These are phyloP conservation scores for Cucurbita pepo DNA, from an alignment of 306 rosid species.

Conservation along the genomic window DNA sequence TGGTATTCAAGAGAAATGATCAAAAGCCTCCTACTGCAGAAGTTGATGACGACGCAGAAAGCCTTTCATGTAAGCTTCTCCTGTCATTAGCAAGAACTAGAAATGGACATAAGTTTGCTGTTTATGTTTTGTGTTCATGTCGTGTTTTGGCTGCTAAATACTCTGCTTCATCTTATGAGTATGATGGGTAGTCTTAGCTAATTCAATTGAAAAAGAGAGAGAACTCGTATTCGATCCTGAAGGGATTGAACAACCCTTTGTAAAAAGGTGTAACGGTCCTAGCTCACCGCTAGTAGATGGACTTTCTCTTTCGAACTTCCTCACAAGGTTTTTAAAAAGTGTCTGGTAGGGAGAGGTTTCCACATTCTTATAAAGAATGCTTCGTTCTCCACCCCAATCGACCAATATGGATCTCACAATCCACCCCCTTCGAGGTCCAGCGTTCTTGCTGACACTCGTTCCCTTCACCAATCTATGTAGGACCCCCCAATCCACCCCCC, in stretches of 20 bases:
- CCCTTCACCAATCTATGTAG: too few relatives aligned
- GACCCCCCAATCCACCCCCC: too few relatives aligned
- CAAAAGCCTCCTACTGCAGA: conserved; percentile 51
- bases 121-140: not conserved
- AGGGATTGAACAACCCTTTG: not conserved
- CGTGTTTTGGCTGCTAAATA: not conserved
- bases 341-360: too few relatives aligned
- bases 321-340: too few relatives aligned
- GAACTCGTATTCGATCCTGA: not conserved
- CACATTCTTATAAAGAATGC: too few relatives aligned
- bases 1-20: conserved; percentile 53
- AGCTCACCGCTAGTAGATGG: too few relatives aligned
- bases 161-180: not conserved
- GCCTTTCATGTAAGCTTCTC: conserved; percentile 69
- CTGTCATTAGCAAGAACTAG: not conserved
- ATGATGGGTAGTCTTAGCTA: not conserved
- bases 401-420: too few relatives aligned
- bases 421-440: too few relatives aligned
- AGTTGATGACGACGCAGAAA: conserved; percentile 82
- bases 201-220: not conserved
- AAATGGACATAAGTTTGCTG: not conserved
- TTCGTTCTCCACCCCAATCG: too few relatives aligned
- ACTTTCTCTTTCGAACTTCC: too few relatives aligned
- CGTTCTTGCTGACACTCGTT: too few relatives aligned
- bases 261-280: not conserved